Conservation (phyloP, 768 basidiomycete genomes). For the Porphyrellus cyaneotinctus region DNA sequence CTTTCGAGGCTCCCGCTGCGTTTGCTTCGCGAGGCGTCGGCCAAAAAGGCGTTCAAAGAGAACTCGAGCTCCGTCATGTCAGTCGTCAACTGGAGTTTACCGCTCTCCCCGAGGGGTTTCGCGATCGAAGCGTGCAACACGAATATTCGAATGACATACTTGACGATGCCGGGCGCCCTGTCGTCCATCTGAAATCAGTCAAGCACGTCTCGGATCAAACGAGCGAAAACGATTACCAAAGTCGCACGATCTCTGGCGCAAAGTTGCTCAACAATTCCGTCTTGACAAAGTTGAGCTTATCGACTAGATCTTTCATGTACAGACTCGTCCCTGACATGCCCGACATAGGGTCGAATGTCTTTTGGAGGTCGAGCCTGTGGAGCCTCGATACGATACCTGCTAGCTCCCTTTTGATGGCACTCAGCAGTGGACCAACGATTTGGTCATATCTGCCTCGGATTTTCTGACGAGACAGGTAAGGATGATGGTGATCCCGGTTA, state of each 20-base stretch:
- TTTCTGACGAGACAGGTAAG: constrained; percentile 16
- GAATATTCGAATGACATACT: constrained; percentile 80
- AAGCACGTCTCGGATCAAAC: neutral
- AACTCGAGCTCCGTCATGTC: constrained; percentile 99
- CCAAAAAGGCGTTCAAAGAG: constrained; percentile 75
- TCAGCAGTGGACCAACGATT: constrained; percentile 57
- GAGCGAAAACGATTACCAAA: constrained; percentile 53
- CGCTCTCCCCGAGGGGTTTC: constrained; percentile 84
- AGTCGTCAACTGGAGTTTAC: constrained; percentile 89
- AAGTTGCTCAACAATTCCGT: constrained; percentile 72
- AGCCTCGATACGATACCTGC: constrained; percentile 74
- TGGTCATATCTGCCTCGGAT: constrained; percentile 43
- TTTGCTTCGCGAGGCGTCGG: constrained; percentile 51
- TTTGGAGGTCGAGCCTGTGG: constrained; percentile 81
- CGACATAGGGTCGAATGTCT: constrained; percentile 60
- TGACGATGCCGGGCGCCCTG: constrained; percentile 66
- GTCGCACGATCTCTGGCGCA: constrained; percentile 64
- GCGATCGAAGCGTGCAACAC: constrained; percentile 93
- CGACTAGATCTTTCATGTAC: constrained; percentile 84
- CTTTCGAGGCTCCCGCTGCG: constrained; percentile 65
- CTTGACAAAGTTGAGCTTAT: constrained; percentile 77
- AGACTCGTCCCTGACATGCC: constrained; percentile 54
- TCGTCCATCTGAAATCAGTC: constrained; percentile 1
- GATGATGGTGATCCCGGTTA: neutral
- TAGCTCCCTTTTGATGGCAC: constrained; percentile 76